phyloP scores from a whole-genome alignment of 371 early-diverging fungal genomes.

The Mucor irregularis region DNA sequence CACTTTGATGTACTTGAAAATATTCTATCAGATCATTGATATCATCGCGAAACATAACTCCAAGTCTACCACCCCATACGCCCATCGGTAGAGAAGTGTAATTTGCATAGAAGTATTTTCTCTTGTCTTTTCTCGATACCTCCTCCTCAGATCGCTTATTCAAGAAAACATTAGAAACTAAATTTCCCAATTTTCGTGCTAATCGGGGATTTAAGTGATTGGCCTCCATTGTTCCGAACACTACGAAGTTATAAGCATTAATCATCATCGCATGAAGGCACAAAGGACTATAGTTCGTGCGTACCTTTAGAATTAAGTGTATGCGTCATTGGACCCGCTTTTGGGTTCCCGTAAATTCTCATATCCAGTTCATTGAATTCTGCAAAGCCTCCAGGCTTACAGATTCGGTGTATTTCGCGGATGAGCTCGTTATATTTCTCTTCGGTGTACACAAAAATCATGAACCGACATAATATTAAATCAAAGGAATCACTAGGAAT shows the following conservation, averaged over 20 bases:
- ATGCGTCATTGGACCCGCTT: slow-evolving; percentile 34
- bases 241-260: neutral
- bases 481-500: slow-evolving; percentile 39
- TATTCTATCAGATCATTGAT: slow-evolving; percentile 24
- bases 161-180: slow-evolving; percentile 13
- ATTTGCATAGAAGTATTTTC: slow-evolving; percentile 14
- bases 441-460: slow-evolving; percentile 25
- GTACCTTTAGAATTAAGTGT: slow-evolving; percentile 32
- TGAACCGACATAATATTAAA: slow-evolving; percentile 34
- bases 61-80: slow-evolving; percentile 45
- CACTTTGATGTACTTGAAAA: slow-evolving; percentile 9
- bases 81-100: slow-evolving; percentile 45
- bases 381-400: slow-evolving; percentile 33
- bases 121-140: neutral
- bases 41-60: slow-evolving; percentile 43
- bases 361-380: slow-evolving; percentile 46
- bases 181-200: slow-evolving; percentile 31
- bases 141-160: slow-evolving; percentile 5
- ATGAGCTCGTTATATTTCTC: slow-evolving; percentile 29
- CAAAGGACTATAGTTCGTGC: neutral
- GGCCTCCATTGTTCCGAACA: slow-evolving; percentile 20
- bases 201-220: slow-evolving; percentile 32
- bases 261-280: too few species aligned
- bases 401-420: slow-evolving; percentile 34
- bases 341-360: slow-evolving; percentile 35